Evolutionary conservation across 176 grass and related monocot genomes (phyloP), one percentile per base, ranked within the genome.

Genomic region (Tuctoria greenei): DNA sequence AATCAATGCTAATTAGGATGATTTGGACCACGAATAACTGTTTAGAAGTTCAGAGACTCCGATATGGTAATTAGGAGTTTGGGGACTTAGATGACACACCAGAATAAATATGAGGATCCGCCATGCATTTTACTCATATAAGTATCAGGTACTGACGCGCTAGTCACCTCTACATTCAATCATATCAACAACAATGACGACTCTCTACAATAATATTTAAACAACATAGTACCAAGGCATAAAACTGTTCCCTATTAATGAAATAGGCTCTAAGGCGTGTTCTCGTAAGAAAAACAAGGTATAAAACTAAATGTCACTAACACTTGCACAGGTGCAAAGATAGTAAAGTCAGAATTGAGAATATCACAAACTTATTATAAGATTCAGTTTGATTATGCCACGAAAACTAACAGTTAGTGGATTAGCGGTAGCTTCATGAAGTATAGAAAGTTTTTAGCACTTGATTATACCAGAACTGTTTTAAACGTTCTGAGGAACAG

Each of bases 151-250:
- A 31, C 2, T 31, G 36, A 1, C 27, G 10, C 25, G 3, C 4
- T 15, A 51, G 74, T 41, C 11, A 49, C 41, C 25, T 75, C 16
- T 38, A 52, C 16, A 74, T 20, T 14, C 0, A 49, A 34, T 79
- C 28, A 79, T 49, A 79, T 35, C 41, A 69, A 61, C 20, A 45
- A 58, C 16, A 6, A 40, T 8, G 28, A 2, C 28, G 15, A 49
- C 17, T 49, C 14, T 2, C 16, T 14, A 39, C 31, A 31, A 1
- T 51, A 23, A 0, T 74, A 17, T 23, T 10, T 60, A 13, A 37
- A 67, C 13, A 42, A 67, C 52, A 43, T 34, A 23, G 61, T 79
- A 79, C 76, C 24, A 20, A 44, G 37, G 14, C 68, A 36, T 68
- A 69, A 69, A 36, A 38, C 34, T 21, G 0, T 6, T 31, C 31